These are phyloP conservation scores for Termitomyces titanicus DNA, from an alignment of 768 basidiomycete species.

Conservation along the genomic window DNA sequence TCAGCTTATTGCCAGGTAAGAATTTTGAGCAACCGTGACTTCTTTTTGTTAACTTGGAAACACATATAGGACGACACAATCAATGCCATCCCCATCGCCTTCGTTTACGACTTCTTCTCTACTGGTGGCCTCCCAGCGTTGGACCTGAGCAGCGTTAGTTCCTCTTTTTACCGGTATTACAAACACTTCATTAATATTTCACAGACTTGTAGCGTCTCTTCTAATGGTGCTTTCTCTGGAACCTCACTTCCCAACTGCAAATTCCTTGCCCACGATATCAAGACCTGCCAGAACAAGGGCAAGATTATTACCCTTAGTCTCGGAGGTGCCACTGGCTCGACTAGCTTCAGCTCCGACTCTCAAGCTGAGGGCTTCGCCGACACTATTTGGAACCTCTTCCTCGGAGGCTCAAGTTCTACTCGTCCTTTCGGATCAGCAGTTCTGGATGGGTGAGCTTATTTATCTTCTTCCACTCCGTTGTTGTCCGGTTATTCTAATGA, in stretches of 20 bases:
- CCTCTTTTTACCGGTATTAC: not conserved
- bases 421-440: conserved; percentile 63
- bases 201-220: conserved; percentile 44
- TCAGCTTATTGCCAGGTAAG: conserved; percentile 51
- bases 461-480: not conserved
- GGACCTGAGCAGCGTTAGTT: conserved; percentile 52
- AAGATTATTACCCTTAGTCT: conserved; percentile 46
- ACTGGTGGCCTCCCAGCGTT: conserved; percentile 54
- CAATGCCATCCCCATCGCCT: conserved; percentile 58
- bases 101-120: conserved; percentile 56
- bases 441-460: conserved; percentile 49
- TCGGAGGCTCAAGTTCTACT: conserved; percentile 53
- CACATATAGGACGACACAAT: conserved; percentile 45
- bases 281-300: conserved; percentile 52
- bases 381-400: conserved; percentile 62
- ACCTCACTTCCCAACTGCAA: conserved; percentile 53
- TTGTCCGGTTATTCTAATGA: not conserved
- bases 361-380: conserved; percentile 51
- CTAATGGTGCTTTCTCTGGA: conserved; percentile 45
- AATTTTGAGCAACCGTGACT: not conserved
- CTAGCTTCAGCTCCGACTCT: conserved; percentile 44
- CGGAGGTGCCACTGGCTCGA: conserved; percentile 48
- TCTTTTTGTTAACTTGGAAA: not conserved
- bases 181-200: not conserved
- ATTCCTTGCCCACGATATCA: conserved; percentile 51